phyloP scores from a whole-genome alignment of 305 asterid genomes.

The Fraxinus greggii region DNA sequence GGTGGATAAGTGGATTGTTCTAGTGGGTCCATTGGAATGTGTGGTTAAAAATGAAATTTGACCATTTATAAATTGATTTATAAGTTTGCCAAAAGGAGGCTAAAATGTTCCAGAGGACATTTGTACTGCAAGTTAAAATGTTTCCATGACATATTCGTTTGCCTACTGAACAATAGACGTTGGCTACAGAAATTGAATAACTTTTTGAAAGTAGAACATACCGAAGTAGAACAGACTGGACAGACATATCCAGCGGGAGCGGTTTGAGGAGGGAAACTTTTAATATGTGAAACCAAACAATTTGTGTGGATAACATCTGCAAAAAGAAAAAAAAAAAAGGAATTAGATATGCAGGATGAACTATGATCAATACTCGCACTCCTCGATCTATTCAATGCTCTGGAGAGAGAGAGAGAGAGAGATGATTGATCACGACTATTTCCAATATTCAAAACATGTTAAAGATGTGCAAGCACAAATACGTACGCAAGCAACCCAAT shows the following conservation, averaged over 20 bases:
- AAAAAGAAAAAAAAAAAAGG: constrained; percentile 15
- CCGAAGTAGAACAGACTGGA: constrained; percentile 81
- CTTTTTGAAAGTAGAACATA: constrained; percentile 36
- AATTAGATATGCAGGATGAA: constrained; percentile 1
- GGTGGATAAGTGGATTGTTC: neutral
- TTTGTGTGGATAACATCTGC: constrained; percentile 76
- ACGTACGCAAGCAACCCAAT: constrained; percentile 96
- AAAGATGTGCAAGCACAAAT: constrained; percentile 22
- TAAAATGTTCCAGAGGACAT: neutral
- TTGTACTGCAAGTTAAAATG: neutral
- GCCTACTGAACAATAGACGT: neutral
- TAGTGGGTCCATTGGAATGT: neutral
- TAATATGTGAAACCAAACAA: constrained; percentile 78
- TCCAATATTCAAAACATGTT: neutral
- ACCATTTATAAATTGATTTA: neutral
- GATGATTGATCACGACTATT: neutral
- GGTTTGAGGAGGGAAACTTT: constrained; percentile 76
- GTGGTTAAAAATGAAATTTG: neutral
- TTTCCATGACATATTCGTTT: neutral
- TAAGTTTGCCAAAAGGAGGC: neutral
- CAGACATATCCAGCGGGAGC: constrained; percentile 95
- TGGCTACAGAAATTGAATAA: neutral
- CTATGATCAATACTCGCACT: neutral
- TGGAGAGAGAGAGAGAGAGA: neutral
- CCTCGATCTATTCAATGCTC: neutral